Evolutionary conservation across 441 rosid species (phyloP).

Genomic region (Pelargonium cotyledonis): DNA sequence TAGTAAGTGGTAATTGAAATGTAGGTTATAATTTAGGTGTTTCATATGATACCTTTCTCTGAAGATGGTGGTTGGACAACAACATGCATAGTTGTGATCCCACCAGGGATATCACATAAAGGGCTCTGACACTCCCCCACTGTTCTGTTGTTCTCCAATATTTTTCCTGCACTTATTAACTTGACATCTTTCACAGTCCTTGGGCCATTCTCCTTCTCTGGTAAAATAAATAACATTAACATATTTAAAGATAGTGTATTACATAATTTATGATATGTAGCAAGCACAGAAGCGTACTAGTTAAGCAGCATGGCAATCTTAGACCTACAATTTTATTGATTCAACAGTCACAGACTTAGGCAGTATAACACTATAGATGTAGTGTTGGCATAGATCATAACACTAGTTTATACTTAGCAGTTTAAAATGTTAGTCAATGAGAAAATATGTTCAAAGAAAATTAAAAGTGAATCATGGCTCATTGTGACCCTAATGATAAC

Average conservation of each 20-base stretch:
- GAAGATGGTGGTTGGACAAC: conserved; percentile 70
- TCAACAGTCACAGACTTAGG: not conserved
- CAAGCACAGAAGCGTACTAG: not conserved
- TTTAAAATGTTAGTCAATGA: not conserved
- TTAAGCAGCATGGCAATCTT: not conserved
- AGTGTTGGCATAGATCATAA: not conserved
- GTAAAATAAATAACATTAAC: conserved; percentile 10
- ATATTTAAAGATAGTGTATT: conserved; percentile 1
- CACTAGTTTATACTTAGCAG: not conserved
- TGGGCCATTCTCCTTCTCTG: conserved; percentile 87
- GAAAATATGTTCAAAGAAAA: not conserved
- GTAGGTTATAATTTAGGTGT: not conserved
- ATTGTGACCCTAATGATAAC: not conserved
- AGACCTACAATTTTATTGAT: not conserved
- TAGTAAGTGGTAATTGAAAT: conserved; percentile 1
- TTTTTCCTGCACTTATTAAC: conserved; percentile 87
- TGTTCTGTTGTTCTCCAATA: conserved; percentile 80
- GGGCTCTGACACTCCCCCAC: conserved; percentile 80
- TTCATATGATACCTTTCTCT: conserved; percentile 51
- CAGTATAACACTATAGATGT: not conserved
- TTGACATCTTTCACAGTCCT: conserved; percentile 83
- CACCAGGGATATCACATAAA: conserved; percentile 66
- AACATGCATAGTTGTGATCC: conserved; percentile 93
- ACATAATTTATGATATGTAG: not conserved
- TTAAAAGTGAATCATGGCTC: not conserved